phyloP scores from a whole-genome alignment of 2,329 filamentous ascomycete genomes.

The Trichoderma afroharzianum region DNA sequence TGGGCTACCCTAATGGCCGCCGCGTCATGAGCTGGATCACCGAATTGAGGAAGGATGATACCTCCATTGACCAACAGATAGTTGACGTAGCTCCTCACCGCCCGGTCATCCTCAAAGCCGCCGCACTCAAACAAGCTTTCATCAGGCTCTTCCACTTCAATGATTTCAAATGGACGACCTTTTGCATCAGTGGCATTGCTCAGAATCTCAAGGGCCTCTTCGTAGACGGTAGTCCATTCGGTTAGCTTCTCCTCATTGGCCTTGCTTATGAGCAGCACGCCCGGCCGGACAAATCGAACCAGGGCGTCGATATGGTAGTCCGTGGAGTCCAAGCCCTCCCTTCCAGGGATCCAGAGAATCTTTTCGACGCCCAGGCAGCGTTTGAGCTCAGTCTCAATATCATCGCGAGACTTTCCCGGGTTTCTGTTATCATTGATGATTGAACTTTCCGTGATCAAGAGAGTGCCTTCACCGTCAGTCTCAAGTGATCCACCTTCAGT shows the following conservation, averaged over 20 bases:
- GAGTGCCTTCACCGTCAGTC: slow-evolving; percentile 29
- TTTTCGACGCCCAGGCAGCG: slow-evolving; percentile 25
- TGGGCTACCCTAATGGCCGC: slow-evolving; percentile 20
- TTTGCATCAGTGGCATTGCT: slow-evolving; percentile 19
- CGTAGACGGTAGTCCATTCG: slow-evolving; percentile 23
- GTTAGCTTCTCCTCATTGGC: slow-evolving; percentile 14
- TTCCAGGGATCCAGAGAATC: slow-evolving; percentile 29
- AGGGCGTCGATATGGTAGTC: slow-evolving; percentile 31
- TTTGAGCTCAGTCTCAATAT: slow-evolving; percentile 25
- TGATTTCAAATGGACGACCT: slow-evolving; percentile 23
- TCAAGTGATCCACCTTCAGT: slow-evolving; percentile 29
- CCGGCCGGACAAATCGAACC: slow-evolving; percentile 26
- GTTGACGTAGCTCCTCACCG: slow-evolving; percentile 26
- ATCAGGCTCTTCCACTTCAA: slow-evolving; percentile 27
- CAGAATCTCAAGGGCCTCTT: slow-evolving; percentile 23
- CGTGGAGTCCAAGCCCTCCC: slow-evolving; percentile 24
- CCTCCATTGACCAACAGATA: slow-evolving; percentile 29
- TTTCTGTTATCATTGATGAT: slow-evolving; percentile 31
- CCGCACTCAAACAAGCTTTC: not conserved
- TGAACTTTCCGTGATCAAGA: slow-evolving; percentile 28
- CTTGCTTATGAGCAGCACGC: slow-evolving; percentile 24
- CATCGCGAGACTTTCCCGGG: slow-evolving; percentile 18
- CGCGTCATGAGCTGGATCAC: slow-evolving; percentile 23
- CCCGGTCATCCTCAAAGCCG: not conserved
- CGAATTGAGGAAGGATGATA: slow-evolving; percentile 29